A percentile compares a stretch with the other conserved stretches of the same genome.
These are phyloP conservation scores for Bodo saltans DNA, from an alignment of 78 protist species.

Conservation along the genomic window DNA sequence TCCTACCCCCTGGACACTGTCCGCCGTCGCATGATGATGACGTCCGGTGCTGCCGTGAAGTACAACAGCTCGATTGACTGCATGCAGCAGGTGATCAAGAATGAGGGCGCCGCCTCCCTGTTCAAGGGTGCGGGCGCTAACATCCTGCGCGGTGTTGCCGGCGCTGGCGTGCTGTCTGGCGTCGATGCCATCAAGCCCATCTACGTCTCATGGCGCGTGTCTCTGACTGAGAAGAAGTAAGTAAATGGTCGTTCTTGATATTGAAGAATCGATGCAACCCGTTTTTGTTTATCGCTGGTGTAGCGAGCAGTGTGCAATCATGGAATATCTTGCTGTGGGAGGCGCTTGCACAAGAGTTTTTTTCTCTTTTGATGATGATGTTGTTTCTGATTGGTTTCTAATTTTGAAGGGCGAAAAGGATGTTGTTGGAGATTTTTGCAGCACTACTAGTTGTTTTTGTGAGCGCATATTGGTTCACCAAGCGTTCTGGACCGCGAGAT, in stretches of 20 bases:
- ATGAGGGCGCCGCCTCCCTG: slow-evolving; percentile 62
- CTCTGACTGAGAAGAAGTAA: too few species aligned
- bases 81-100: slow-evolving; percentile 57
- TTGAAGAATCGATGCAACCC: too few species aligned
- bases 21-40: slow-evolving; percentile 90
- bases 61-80: slow-evolving; percentile 83
- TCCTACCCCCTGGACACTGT: slow-evolving; percentile 97
- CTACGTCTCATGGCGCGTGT: background rate
- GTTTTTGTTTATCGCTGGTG: too few species aligned
- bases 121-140: slow-evolving; percentile 13
- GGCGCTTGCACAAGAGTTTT: too few species aligned
- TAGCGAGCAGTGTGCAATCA: too few species aligned
- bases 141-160: slow-evolving; percentile 13
- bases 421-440: too few species aligned
- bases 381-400: background rate
- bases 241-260: too few species aligned
- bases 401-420: too few species aligned
- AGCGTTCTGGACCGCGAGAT: too few species aligned
- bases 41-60: slow-evolving; percentile 51
- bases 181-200: background rate
- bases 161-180: background rate
- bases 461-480: too few species aligned
- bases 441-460: too few species aligned
- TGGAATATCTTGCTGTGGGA: too few species aligned
- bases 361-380: background rate